phyloP scores from a whole-genome alignment of 352 stramenopile genomes.

The Blastocystis hominis region DNA sequence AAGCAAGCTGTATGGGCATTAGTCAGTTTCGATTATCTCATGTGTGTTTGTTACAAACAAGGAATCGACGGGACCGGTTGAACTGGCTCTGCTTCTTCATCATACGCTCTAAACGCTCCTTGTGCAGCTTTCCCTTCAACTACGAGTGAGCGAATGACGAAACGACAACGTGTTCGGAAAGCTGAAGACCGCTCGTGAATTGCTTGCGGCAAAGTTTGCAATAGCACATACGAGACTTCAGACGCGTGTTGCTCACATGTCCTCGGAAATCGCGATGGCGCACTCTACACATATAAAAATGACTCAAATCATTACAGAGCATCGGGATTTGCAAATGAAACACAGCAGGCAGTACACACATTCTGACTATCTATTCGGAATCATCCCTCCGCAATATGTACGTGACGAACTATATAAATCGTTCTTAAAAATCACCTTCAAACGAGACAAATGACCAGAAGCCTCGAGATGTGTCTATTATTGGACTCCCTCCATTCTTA shows the following conservation, averaged over 20 bases:
- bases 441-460: not conserved
- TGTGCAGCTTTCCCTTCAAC: slow-evolving; percentile 53
- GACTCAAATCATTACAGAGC: not conserved
- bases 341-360: slow-evolving; percentile 18
- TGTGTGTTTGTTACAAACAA: slow-evolving; percentile 33
- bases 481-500: not conserved
- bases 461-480: slow-evolving; percentile 45
- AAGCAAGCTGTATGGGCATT: not conserved
- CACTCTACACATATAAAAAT: not conserved
- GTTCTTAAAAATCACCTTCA: slow-evolving; percentile 52
- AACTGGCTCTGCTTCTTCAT: slow-evolving; percentile 1
- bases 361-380: slow-evolving; percentile 6
- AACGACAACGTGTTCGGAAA: slow-evolving; percentile 36
- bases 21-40: not conserved
- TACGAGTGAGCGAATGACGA: not conserved
- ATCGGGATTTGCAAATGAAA: slow-evolving; percentile 8
- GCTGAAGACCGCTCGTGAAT: slow-evolving; percentile 53
- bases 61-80: not conserved
- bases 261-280: slow-evolving; percentile 31
- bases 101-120: slow-evolving; percentile 12
- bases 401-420: slow-evolving; percentile 29
- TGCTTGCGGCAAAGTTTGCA: slow-evolving; percentile 46
- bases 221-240: slow-evolving; percentile 47
- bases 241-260: not conserved
- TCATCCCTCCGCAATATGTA: not conserved